phyloP scores from a whole-genome alignment of 768 basidiomycete species.

The Rhizopogon vesiculosus region DNA sequence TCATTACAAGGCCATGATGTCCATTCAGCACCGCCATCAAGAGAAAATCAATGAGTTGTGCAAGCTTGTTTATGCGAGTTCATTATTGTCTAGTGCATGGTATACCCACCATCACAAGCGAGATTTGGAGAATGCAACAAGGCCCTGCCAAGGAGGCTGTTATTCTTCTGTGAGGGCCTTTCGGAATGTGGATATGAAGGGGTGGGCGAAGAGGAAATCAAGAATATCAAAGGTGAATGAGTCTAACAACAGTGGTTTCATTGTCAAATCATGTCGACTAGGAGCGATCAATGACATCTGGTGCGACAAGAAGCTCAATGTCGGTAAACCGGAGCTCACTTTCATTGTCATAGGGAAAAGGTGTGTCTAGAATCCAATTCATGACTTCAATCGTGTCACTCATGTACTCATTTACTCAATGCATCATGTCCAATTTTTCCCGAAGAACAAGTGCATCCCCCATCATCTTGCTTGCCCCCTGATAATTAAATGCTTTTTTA shows the following conservation, averaged over 20 bases:
- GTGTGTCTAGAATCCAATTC: slow-evolving; percentile 16
- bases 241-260: neutral
- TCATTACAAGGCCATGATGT: too few relatives aligned
- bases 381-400: neutral
- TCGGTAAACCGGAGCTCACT: slow-evolving; percentile 34
- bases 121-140: slow-evolving; percentile 3
- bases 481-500: slow-evolving; percentile 1
- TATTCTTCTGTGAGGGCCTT: slow-evolving; percentile 49
- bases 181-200: slow-evolving; percentile 46
- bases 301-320: neutral
- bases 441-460: slow-evolving; percentile 13
- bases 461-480: neutral
- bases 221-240: slow-evolving; percentile 35
- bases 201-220: slow-evolving; percentile 40
- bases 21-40: too few relatives aligned
- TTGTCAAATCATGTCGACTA: slow-evolving; percentile 4
- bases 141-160: slow-evolving; percentile 21
- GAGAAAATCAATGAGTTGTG: too few relatives aligned
- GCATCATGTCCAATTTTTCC: slow-evolving; percentile 53
- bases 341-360: slow-evolving; percentile 65
- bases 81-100: slow-evolving; percentile 7
- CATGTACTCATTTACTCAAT: slow-evolving; percentile 19
- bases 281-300: slow-evolving; percentile 26
- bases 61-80: slow-evolving; percentile 32
- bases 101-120: neutral